Evolutionary conservation across 805 yeast genomes (phyloP).

Genomic region (Pichia scutulata): DNA sequence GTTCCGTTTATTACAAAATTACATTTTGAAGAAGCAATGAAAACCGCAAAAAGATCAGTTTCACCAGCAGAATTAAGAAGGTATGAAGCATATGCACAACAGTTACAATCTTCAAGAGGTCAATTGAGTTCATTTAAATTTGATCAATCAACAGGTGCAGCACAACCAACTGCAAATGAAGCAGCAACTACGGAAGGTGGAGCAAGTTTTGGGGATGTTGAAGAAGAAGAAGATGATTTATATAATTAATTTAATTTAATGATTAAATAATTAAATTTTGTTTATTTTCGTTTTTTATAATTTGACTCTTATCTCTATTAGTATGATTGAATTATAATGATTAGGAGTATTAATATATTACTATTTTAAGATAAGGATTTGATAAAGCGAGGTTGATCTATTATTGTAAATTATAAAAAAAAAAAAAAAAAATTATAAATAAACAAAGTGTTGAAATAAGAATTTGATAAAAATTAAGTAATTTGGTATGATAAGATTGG

Average conservation of each 20-base stretch:
- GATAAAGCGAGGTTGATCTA: neutral
- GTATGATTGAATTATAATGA: neutral
- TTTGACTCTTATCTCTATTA: neutral
- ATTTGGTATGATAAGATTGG: neutral
- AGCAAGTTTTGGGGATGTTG: slow-evolving; percentile 45
- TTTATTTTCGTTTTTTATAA: neutral
- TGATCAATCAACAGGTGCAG: slow-evolving; percentile 26
- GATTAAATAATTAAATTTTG: neutral
- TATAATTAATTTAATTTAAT: slow-evolving; percentile 28
- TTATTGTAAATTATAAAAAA: neutral
- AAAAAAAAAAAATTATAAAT: neutral
- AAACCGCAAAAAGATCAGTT: slow-evolving; percentile 96
- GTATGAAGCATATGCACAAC: slow-evolving; percentile 97
- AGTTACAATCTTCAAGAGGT: slow-evolving; percentile 92
- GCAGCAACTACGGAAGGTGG: slow-evolving; percentile 27
- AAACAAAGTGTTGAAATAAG: neutral
- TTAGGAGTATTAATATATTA: neutral
- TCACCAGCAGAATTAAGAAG: slow-evolving; percentile 96
- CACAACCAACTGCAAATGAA: slow-evolving; percentile 17
- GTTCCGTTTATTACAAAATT: slow-evolving; percentile 92
- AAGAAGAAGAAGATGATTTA: slow-evolving; percentile 40
- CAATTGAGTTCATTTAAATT: slow-evolving; percentile 87
- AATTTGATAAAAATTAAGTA: neutral
- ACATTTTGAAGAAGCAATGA: slow-evolving; percentile 99
- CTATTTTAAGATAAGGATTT: neutral